Base-by-base conservation (phyloP, 2,329 filamentous ascomycete genomes). In the Albifimbria verrucaria region DNA sequence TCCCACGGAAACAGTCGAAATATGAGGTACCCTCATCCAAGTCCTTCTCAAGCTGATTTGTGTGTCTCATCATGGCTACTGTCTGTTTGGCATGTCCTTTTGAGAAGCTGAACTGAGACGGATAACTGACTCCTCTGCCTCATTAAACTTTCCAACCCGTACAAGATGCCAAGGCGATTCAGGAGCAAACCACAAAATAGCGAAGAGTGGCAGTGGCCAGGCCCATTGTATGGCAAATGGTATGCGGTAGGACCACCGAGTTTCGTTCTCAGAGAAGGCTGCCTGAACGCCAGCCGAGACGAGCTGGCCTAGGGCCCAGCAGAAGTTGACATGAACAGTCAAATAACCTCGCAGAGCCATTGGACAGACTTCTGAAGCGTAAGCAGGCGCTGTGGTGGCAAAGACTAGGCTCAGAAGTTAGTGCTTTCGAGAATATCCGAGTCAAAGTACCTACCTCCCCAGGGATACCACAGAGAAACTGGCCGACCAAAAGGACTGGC, bases 61-160 rank as follows among this genome's bases (percentile, higher is more conserved):
- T 74, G 49, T 72, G 66, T 20, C 69, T 59, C 60, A 74, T 72
- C 60, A 70, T 64, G 44, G 67, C 65, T 23, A 72, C 52, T 0
- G 87, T 90, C 17, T 10, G 68, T 91, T 87, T 23, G 54, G 45
- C 2, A 63, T 57, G 24, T 67, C 67, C 23, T 61, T 53, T 53
- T 70, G 59, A 46, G 81, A 83, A 3, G 83, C 20, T 18, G 32
- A 42, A 17, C 26, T 86, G 18, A 88, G 72, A 2, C 83, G 80
- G 39, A 82, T 73, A n/a, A 88, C 74, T 1, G 83, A 73, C n/a
- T 48, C 26, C 22, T 54, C 46, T 4, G 61, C 57, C 15, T 61
- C 55, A 7, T 82, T 82, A 26, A 83, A 67, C 18, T 76, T 74
- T 23, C 79, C 81, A 58, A 21, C n/a, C 11, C 55, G 54, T 6